A percentile compares a stretch with the other conserved stretches of the same genome.
Conservation (phyloP, 2,329 filamentous ascomycete species). For the Alternaria conjuncta region DNA sequence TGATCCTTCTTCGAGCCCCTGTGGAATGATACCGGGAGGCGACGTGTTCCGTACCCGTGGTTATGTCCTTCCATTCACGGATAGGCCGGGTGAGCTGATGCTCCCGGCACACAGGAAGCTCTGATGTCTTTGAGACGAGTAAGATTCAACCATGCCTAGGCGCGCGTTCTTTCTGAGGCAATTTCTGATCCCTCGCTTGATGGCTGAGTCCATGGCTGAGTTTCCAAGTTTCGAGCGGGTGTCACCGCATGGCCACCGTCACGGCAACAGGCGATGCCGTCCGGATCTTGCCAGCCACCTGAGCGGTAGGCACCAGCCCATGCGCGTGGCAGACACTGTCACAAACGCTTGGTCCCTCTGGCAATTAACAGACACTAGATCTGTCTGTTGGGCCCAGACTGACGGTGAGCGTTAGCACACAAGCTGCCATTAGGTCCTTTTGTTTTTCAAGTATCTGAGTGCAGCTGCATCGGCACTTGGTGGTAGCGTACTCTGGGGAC, state of each 20-base stretch:
- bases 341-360: not conserved
- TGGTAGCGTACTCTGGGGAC: not conserved
- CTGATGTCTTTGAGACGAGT: not conserved
- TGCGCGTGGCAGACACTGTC: not conserved
- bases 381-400: not conserved
- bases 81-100: not conserved
- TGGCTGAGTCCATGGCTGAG: not conserved
- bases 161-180: not conserved
- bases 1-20: not conserved
- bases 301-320: not conserved
- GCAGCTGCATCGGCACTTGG: not conserved
- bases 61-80: not conserved
- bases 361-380: not conserved
- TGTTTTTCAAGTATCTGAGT: not conserved
- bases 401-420: not conserved
- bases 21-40: not conserved
- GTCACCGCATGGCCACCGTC: not conserved
- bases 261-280: conserved; percentile 2
- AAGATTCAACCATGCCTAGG: not conserved
- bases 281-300: not conserved
- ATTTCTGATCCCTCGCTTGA: not conserved
- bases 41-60: not conserved
- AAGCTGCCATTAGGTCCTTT: not conserved
- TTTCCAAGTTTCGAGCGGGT: not conserved
- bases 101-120: not conserved